Conservation (phyloP, 495 filamentous ascomycete genomes). For the Emericellopsis terricola region DNA sequence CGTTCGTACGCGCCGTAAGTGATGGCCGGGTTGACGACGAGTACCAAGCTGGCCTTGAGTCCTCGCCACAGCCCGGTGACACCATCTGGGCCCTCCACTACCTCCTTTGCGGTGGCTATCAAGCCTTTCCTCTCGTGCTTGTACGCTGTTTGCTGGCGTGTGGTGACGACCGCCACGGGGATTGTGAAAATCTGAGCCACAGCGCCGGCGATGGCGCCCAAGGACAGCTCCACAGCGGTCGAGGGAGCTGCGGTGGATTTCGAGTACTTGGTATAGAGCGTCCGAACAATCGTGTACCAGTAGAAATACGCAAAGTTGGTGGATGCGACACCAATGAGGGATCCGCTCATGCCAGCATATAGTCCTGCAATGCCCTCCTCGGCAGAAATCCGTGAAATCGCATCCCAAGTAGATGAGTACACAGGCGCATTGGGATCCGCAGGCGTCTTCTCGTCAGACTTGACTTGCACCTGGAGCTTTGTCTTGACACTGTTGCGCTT, state of each 20-base stretch:
- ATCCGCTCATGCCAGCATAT: conserved; percentile 75
- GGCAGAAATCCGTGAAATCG: conserved; percentile 66
- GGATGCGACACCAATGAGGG: conserved; percentile 79
- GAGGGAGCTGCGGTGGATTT: conserved; percentile 42
- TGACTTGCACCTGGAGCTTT: conserved; percentile 90
- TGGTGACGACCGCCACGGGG: conserved; percentile 87
- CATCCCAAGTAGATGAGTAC: conserved; percentile 74
- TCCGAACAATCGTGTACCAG: conserved; percentile 87
- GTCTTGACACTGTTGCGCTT: conserved; percentile 63
- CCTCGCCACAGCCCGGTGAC: conserved; percentile 83
- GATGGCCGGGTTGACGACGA: conserved; percentile 94
- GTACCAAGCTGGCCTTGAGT: conserved; percentile 85
- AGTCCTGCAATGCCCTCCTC: conserved; percentile 70
- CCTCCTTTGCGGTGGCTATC: conserved; percentile 74
- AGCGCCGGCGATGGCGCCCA: conserved; percentile 80
- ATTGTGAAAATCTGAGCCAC: conserved; percentile 93
- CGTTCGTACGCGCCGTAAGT: conserved; percentile 96
- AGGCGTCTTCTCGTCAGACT: conserved; percentile 22
- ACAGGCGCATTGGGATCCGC: conserved; percentile 23
- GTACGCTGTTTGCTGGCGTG: conserved; percentile 79
- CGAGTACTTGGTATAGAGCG: conserved; percentile 56
- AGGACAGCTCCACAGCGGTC: conserved; percentile 69
- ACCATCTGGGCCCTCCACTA: conserved; percentile 81
- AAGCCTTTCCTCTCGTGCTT: conserved; percentile 75
- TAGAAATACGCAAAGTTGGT: conserved; percentile 99